Conservation (phyloP, 2,329 filamentous ascomycete species). For the Calonectria henricotiae region DNA sequence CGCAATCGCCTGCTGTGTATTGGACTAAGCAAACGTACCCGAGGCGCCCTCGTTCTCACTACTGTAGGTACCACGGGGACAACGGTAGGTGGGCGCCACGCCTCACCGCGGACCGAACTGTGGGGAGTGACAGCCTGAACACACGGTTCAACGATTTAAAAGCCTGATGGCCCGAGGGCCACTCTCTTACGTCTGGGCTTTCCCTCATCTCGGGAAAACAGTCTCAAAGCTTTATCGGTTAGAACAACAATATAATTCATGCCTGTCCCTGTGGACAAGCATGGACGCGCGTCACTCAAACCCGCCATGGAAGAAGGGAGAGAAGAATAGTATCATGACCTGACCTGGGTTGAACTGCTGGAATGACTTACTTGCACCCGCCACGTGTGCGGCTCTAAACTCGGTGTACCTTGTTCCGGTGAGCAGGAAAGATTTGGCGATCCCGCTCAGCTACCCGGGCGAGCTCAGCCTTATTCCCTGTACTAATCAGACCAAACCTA, state of each 20-base stretch:
- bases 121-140: constrained; percentile 26
- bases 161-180: constrained; percentile 2
- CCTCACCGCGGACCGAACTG: constrained; percentile 30
- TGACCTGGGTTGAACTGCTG: constrained; percentile 2
- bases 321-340: not conserved
- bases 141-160: constrained; percentile 14
- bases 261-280: not conserved
- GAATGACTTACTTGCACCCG: constrained; percentile 35
- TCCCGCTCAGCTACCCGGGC: constrained; percentile 39
- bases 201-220: constrained; percentile 16
- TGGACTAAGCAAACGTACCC: constrained; percentile 10
- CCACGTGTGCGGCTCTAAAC: constrained; percentile 39
- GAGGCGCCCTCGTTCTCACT: constrained; percentile 27
- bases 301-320: not conserved
- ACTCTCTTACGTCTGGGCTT: not conserved
- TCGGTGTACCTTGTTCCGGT: constrained; percentile 36
- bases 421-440: constrained; percentile 45
- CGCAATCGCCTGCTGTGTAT: constrained; percentile 16
- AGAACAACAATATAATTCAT: constrained; percentile 22
- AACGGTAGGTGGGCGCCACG: constrained; percentile 28
- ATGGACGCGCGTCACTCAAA: constrained; percentile 13
- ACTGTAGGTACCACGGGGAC: constrained; percentile 34
- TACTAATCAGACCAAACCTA: constrained; percentile 11
- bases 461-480: constrained; percentile 46
- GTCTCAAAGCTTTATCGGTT: constrained; percentile 20